These are phyloP conservation scores for Rhizopogon vinicolor DNA, from an alignment of 768 basidiomycete genomes.

Conservation along the genomic window DNA sequence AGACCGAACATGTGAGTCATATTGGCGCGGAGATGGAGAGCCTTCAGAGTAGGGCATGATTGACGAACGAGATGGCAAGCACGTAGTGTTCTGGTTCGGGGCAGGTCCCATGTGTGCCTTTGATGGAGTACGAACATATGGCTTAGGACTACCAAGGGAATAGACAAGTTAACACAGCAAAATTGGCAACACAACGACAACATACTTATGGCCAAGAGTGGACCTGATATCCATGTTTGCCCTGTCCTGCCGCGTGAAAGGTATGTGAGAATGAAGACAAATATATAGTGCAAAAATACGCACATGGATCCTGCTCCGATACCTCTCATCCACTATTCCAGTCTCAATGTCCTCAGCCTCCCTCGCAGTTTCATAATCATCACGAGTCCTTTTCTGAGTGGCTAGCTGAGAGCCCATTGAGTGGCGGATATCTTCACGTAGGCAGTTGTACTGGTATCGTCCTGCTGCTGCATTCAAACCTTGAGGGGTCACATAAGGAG, in stretches of 20 bases:
- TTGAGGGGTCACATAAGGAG: no score
- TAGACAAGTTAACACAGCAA: background rate
- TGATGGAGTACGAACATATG: background rate
- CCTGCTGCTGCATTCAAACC: no score
- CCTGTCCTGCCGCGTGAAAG: background rate
- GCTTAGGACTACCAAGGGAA: background rate
- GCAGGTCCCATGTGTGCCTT: background rate
- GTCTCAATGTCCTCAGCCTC: background rate
- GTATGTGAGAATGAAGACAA: background rate
- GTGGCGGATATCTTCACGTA: no score
- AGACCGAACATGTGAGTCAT: background rate
- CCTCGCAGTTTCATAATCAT: background rate
- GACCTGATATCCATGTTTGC: background rate
- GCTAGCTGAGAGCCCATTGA: no score
- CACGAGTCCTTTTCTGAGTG: background rate
- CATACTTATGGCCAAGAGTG: background rate
- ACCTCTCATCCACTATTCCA: background rate
- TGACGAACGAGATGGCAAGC: background rate
- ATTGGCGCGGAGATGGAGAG: background rate
- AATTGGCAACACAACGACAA: background rate
- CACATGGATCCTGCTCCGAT: background rate
- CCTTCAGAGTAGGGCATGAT: background rate
- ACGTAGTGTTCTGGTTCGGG: background rate
- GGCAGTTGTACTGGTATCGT: no score
- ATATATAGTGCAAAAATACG: background rate